Evolutionary conservation across 495 filamentous ascomycete species (phyloP), one percentile per base, ranked within the genome.

Genomic region (Geopyxis carbonaria): DNA sequence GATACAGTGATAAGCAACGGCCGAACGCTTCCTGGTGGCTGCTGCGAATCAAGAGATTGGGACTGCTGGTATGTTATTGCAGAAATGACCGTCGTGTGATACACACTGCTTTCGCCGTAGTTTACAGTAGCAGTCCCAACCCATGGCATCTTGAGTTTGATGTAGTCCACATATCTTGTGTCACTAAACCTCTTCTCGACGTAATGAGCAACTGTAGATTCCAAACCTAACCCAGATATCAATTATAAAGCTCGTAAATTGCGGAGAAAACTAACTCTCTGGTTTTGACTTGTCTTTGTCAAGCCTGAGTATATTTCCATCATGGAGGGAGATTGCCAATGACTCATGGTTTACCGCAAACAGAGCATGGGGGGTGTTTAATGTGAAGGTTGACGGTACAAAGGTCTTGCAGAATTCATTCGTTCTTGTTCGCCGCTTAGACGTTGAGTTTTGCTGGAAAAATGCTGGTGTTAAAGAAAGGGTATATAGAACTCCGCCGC

Each of bases 351-450:
- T 78, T 40, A 79, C 67, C 8, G 83, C 80, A 35, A 80, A 65
- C 30, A 99, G 64, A 42, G 82, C 69, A 55, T 94, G 84, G 4
- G 86, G 82, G 39, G 73, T 63, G 44, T 84, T 79, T 48, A 87
- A 77, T 15, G 66, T 68, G 43, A 94, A 72, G 3, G 79, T 72
- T 10, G 73, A 70, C 2, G 82, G 77, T 25, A 69, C 53, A 48
- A 66, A 79, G 2, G 68, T 65, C 57, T 80, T 85, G 67, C 78
- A 91, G 64, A 77, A 80, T 27, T 84, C 80, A 8, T 43, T 54
- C 44, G 45, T 36, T 33, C 42, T 55, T 8, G 37, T 28, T 21
- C 37, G 36, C 27, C 52, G 45, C 30, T 36, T 47, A 18, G 36
- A 36, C 29, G 51, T 40, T 1, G 45, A 45, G 34, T 42, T 40